Percentiles rank a stretch among this genome's conserved stretches.
Evolutionary conservation across 768 basidiomycete species (phyloP).

Genomic region (Mycena crocata): DNA sequence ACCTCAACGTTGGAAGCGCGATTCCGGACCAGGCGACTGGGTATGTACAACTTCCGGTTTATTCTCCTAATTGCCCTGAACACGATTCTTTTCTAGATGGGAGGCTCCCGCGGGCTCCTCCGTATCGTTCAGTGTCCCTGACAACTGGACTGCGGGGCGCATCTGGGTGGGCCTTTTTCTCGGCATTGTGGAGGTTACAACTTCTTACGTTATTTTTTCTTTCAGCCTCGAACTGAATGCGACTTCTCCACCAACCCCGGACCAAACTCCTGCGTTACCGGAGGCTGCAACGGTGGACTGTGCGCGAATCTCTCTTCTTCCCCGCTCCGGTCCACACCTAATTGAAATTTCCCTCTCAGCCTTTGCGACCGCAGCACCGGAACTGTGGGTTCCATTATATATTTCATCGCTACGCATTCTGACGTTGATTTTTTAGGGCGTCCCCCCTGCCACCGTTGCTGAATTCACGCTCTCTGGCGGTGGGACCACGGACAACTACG

Average conservation of each 20-base stretch:
- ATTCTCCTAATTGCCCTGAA: background rate
- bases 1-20: constrained; percentile 47
- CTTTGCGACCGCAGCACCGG: constrained; percentile 49
- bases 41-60: background rate
- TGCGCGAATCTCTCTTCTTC: background rate
- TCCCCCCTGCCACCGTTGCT: constrained; percentile 57
- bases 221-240: constrained; percentile 55
- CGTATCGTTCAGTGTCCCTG: constrained; percentile 54
- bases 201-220: background rate
- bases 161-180: constrained; percentile 55
- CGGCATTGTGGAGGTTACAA: no score
- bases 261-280: constrained; percentile 53
- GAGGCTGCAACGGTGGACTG: constrained; percentile 61
- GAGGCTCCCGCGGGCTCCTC: constrained; percentile 37
- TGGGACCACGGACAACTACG: constrained; percentile 52
- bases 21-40: constrained; percentile 47
- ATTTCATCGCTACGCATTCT: background rate
- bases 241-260: constrained; percentile 50
- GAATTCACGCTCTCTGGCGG: constrained; percentile 52
- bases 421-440: constrained; percentile 38
- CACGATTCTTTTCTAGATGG: constrained; percentile 24
- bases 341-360: background rate
- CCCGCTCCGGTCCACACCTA: background rate
- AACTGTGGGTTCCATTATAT: constrained; percentile 6
- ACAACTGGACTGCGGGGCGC: constrained; percentile 60